Evolutionary conservation across 176 grass and related monocot species (phyloP), one percentile per base, ranked within the genome.

Genomic region (Oropetium thomaeum): DNA sequence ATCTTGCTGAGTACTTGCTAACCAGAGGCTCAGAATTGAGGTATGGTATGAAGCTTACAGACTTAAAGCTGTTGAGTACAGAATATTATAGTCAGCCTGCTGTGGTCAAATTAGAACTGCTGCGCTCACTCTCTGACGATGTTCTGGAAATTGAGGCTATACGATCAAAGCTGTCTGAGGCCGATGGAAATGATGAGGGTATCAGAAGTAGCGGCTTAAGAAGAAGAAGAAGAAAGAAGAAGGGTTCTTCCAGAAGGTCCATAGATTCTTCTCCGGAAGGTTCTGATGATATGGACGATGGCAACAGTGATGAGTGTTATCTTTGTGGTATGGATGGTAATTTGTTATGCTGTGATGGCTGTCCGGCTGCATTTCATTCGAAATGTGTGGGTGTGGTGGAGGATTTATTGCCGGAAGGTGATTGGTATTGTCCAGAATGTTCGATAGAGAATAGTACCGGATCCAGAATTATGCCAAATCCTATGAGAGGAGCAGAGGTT

Each of bases 341-440:
- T 54, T 86, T 95, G 72, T 70, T 99, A 84, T 99, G 96, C 63
- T 99, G 96, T 40, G 96, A 99, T 82, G 96, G 92, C 64, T 99
- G 96, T 79, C 96, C 96, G 79, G 86, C 89, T 64, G 96, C 96
- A 9, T 99, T 99, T 67, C 96, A 99, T 81, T 99, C 96, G 38
- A 99, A 81, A 83, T 98, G 95, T 69, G 90, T 94, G 16, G 95
- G 95, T 38, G 86, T 90, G 60, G 91, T 81, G 55, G 92, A 92
- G 69, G 91, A 94, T 86, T 76, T 88, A 48, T 95, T 99, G 82
- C 89, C 96, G 64, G 91, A 99, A 89, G 96, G 92, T 55, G 73
- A 88, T 70, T 99, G 96, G 96, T 86, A 84, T 66, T 99, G 96
- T 76, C 92, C 96, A 7, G 89, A 99, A 63, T 99, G 96, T 54